Evolutionary conservation across 2,329 filamentous ascomycete genomes (phyloP), one percentile per base, ranked within the genome.

Genomic region (Fusarium temperatum): DNA sequence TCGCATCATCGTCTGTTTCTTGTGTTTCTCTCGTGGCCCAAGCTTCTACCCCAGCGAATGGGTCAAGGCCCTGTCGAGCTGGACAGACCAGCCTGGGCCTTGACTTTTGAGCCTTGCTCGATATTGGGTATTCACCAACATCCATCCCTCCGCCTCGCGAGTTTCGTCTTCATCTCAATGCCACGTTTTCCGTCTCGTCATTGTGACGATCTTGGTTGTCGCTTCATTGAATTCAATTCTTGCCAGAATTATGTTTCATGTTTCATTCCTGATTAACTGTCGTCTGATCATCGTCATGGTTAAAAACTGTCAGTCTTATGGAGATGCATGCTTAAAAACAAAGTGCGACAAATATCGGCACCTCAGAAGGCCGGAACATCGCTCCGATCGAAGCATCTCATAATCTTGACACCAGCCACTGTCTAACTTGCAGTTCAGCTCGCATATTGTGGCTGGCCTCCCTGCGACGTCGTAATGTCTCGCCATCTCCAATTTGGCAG

Each of bases 11-110:
- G 41, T 63, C 62, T 54, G 50, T 26, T 62, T 77, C 45, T 38
- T 62, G 57, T 54, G 50, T 26, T 62, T 39, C 32, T 45, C 60
- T 30, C 24, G 24, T 57, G 59, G 65, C 45, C 66, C 72, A 72
- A 67, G 55, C 62, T 73, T 59, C 26, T 48, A 54, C 47, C 57
- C 50, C 51, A 45, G 38, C 48, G 17, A 47, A 44, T 22, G 32
- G 24, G 20, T 58, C 42, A n/a, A 51, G 50, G 55, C 72, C 73
- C 70, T 70, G 70, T 71, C 59, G 41, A 75, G 73, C 73, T 75
- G 73, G 65, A 75, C 26, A 32, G 61, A 66, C 44, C 42, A 68
- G 48, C 50, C 63, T 65, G 26, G 54, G 28, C 36, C 48, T 61
- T 42, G 47, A 24, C 58, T 32, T 41, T 28, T 36, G 55, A 38